Percentiles rank a stretch among this genome's conserved stretches.
These are phyloP conservation scores for Globisporangium rhizosaccharum DNA, from an alignment of 352 stramenopile genomes.

Conservation along the genomic window DNA sequence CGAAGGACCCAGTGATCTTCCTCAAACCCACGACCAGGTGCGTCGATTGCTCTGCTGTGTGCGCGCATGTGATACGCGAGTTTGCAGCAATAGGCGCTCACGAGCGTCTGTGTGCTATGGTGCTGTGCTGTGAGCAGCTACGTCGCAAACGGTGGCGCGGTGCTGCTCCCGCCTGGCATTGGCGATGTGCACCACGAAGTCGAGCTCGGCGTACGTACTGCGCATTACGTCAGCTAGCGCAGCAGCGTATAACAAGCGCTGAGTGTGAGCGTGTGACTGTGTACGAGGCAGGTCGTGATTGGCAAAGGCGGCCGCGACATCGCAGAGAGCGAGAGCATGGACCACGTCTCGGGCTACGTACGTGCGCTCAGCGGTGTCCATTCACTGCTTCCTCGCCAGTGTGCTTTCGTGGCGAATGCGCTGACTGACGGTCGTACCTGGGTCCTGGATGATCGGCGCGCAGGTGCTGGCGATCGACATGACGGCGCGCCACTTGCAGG, in stretches of 20 bases:
- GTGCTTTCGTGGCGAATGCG: background rate
- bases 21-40: slow-evolving; percentile 74
- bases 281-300: slow-evolving; percentile 46
- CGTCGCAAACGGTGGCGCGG: slow-evolving; percentile 44
- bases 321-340: slow-evolving; percentile 48
- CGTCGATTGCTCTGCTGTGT: background rate
- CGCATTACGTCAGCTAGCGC: background rate
- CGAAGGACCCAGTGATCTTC: slow-evolving; percentile 75
- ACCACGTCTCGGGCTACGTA: slow-evolving; percentile 67
- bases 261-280: background rate
- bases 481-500: slow-evolving; percentile 72
- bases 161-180: slow-evolving; percentile 62
- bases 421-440: background rate
- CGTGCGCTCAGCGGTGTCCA: background rate
- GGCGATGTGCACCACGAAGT: slow-evolving; percentile 83
- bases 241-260: background rate
- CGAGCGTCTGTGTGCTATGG: background rate
- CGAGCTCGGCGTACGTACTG: slow-evolving; percentile 53
- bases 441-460: background rate
- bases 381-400: too few species aligned
- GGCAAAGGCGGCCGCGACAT: slow-evolving; percentile 63
- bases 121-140: slow-evolving; percentile 28
- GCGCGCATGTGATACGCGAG: too few species aligned
- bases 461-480: slow-evolving; percentile 75
- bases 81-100: background rate